Conservation (phyloP, 192 early-diverging fungal species). For the Phlyctochytrium planicorne region DNA sequence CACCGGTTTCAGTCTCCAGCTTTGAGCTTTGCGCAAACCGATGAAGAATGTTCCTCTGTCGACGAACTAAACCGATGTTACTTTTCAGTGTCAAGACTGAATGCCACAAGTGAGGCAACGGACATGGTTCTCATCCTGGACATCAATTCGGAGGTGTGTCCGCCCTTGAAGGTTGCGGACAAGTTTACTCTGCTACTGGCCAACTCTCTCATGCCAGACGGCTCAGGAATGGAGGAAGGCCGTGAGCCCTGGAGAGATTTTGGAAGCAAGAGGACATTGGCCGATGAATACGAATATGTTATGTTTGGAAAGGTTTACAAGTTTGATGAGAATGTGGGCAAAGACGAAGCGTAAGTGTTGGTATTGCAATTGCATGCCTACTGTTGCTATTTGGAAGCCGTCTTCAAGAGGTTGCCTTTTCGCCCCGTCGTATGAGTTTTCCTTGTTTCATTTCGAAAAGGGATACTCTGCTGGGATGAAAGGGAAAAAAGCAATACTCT, state of each 20-base stretch:
- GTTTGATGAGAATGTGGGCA: conserved; percentile 78
- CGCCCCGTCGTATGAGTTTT: conserved; percentile 12
- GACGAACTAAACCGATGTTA: too few species aligned
- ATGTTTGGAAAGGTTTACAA: conserved; percentile 98
- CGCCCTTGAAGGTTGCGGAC: conserved; percentile 73
- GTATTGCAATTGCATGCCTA: conserved; percentile 30
- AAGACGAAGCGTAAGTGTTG: conserved; percentile 63
- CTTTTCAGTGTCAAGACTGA: conserved; percentile 89
- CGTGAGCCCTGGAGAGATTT: conserved; percentile 68
- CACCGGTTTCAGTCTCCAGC: background rate
- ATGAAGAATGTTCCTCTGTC: too few species aligned
- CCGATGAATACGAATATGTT: conserved; percentile 97
- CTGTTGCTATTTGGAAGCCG: conserved; percentile 18
- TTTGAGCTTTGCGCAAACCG: background rate
- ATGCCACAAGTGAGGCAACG: conserved; percentile 76
- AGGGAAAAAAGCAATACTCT: too few species aligned
- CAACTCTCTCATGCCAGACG: conserved; percentile 70
- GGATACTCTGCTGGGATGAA: too few species aligned
- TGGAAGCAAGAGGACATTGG: conserved; percentile 53
- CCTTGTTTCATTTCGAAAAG: too few species aligned
- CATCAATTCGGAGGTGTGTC: conserved; percentile 94
- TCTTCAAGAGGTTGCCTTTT: too few species aligned
- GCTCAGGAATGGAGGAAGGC: conserved; percentile 32
- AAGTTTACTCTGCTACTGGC: conserved; percentile 83
- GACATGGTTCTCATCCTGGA: conserved; percentile 92